Conservation (phyloP, 1,284 basidiomycete species). For the Apiotrichum montevideense region DNA sequence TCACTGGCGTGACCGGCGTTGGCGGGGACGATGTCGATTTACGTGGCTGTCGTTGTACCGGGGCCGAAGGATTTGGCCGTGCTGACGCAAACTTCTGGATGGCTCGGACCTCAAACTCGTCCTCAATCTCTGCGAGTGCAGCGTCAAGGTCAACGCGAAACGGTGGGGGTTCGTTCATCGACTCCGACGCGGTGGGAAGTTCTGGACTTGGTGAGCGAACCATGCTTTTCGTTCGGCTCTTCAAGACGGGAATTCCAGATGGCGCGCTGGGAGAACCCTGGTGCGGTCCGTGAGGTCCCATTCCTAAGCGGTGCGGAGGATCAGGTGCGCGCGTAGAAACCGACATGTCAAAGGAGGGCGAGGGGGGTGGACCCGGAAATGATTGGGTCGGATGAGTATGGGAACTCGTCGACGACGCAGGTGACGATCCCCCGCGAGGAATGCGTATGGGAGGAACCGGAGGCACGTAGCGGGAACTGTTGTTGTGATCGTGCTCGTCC, state of each 20-base stretch:
- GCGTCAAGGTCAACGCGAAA: conserved; percentile 20
- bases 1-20: background rate
- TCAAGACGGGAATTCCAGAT: conserved; percentile 19
- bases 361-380: background rate
- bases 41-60: background rate
- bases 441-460: background rate
- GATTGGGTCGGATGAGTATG: conserved; percentile 2
- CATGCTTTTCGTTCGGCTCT: conserved; percentile 9
- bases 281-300: background rate
- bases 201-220: conserved; percentile 12
- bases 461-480: background rate
- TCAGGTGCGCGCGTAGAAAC: conserved; percentile 10
- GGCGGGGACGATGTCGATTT: background rate
- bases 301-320: conserved; percentile 6
- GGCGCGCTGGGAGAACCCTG: background rate
- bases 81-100: conserved; percentile 11
- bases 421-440: background rate
- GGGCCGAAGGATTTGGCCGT: conserved; percentile 1
- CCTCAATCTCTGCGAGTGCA: conserved; percentile 17
- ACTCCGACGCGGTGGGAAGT: background rate
- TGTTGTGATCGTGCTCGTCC: background rate
- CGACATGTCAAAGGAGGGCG: conserved; percentile 5
- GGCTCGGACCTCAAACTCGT: conserved; percentile 17
- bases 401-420: background rate
- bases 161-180: conserved; percentile 9